Conservation (phyloP, 2,329 filamentous ascomycete species). For the Dactylonectria estremocensis region DNA sequence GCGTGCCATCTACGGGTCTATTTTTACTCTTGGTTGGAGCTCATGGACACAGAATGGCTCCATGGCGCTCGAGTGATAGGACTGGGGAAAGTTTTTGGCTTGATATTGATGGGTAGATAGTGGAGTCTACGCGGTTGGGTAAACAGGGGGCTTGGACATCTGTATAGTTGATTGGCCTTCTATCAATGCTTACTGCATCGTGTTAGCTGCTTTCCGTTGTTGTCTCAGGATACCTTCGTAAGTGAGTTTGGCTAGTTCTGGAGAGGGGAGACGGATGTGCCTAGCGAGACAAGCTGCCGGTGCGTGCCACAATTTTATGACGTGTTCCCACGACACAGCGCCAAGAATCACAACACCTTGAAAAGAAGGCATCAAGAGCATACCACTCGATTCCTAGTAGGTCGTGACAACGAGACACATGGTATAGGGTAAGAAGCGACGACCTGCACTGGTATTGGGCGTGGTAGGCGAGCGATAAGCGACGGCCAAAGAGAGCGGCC, state of each 20-base stretch:
- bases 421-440: conserved; percentile 24
- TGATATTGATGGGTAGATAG: neutral
- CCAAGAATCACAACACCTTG: neutral
- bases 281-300: conserved; percentile 6
- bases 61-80: neutral
- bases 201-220: conserved; percentile 1
- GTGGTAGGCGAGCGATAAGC: neutral
- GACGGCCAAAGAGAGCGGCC: conserved; percentile 3
- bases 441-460: neutral
- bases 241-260: neutral
- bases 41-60: neutral
- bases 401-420: neutral
- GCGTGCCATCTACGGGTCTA: neutral
- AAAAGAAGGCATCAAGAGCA: neutral
- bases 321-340: neutral
- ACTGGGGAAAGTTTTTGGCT: neutral
- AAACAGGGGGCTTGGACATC: neutral
- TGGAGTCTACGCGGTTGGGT: conserved; percentile 5
- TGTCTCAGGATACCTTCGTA: neutral
- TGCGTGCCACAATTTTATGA: conserved; percentile 9
- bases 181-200: neutral
- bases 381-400: neutral
- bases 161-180: neutral
- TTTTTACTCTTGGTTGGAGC: neutral
- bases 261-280: neutral